Evolutionary conservation across 176 grass and related monocot species (phyloP), one percentile per base, ranked within the genome.

Genomic region (Oryza rufipogon): DNA sequence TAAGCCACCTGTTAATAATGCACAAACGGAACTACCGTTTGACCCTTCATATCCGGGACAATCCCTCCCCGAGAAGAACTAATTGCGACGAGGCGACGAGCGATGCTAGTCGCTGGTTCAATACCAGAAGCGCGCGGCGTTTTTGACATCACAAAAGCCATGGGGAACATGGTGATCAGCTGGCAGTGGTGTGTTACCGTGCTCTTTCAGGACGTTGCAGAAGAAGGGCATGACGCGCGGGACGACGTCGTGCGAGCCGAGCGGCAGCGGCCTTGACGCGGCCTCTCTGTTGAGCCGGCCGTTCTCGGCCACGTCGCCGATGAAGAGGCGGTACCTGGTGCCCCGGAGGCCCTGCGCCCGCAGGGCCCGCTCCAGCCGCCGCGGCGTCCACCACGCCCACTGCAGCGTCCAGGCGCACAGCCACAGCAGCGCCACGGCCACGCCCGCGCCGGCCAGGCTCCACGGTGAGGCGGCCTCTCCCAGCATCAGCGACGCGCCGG

Each of bases 381-480:
- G 70, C 39, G 87, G 90, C 83, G 83, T 92, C 83, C 84, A 83
- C 87, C 87, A 92, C 4, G 66, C 66, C 90, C 90, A 92, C 60
- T 86, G 68, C 71, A 87, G 19, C 61, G n/a, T 81, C 80, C 54
- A 77, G 14, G n/a, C 32, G 38, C 30, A 66, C 20, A 80, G 78
- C 90, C 86, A 79, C 38, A 89, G 56, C 56, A 89, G 52, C 39
- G 76, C 47, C 42, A 42, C 74, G 42, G 77, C 75, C 17, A 81
- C 48, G 16, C 13, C 82, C 11, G 60, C 82, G 22, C 74, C 64
- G 52, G 68, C 12, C 54, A 92, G 80, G 25, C 58, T 61, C 90
- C 78, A 89, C 41, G 78, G 52, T 7, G 70, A 74, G 46, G 77
- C 17, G 33, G 77, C 17, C 63, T 80, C 85, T 12, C 77, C 44